A percentile compares a stretch with the other conserved stretches of the same genome.
These are phyloP conservation scores for Canavalia gladiata DNA, from an alignment of 306 rosid species.

Conservation along the genomic window DNA sequence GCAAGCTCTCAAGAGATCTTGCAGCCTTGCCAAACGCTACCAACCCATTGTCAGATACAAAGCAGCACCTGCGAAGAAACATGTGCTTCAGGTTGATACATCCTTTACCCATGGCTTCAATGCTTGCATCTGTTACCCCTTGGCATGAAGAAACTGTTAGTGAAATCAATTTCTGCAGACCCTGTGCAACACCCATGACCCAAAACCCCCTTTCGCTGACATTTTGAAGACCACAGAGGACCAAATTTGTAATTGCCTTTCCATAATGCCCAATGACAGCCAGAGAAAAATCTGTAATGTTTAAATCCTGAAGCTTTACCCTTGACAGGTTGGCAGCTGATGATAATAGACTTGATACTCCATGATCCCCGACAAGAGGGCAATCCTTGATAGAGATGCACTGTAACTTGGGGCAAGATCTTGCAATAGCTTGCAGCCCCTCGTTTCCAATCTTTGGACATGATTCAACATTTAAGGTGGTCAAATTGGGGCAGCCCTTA, in stretches of 20 bases:
- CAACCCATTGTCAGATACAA: conserved; percentile 77
- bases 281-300: conserved; percentile 88
- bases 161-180: conserved; percentile 69
- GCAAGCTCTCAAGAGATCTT: conserved; percentile 78
- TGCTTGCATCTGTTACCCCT: conserved; percentile 86
- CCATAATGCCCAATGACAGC: conserved; percentile 96
- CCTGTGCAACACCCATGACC: conserved; percentile 91
- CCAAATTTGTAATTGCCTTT: conserved; percentile 67
- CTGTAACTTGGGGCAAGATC: conserved; percentile 70
- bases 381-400: conserved; percentile 78
- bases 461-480: conserved; percentile 74
- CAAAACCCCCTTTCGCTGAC: conserved; percentile 87
- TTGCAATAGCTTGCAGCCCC: conserved; percentile 87
- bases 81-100: conserved; percentile 81
- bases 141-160: conserved; percentile 74
- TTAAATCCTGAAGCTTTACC: conserved; percentile 86
- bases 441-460: conserved; percentile 86
- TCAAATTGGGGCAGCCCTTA: conserved; percentile 81
- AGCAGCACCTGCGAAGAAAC: conserved; percentile 79
- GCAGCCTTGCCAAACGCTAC: conserved; percentile 73
- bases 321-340: conserved; percentile 67
- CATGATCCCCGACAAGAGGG: conserved; percentile 88
- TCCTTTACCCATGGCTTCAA: conserved; percentile 83
- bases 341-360: conserved; percentile 79
- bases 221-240: conserved; percentile 73